phyloP scores from a whole-genome alignment of 257 asterid species.

The Verbascum thapsus region DNA sequence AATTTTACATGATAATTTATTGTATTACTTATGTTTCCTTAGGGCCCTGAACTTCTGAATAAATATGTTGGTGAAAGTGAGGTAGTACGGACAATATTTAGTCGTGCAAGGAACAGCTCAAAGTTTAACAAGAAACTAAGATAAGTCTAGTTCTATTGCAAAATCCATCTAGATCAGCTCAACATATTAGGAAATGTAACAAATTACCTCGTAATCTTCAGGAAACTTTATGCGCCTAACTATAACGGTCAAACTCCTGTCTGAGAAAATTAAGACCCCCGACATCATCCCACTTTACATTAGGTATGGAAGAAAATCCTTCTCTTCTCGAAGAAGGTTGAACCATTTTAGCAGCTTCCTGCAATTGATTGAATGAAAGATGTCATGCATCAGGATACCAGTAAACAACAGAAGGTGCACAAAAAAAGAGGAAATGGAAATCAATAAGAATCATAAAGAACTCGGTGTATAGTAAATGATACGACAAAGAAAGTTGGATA shows the following conservation, averaged over 20 bases:
- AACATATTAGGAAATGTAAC: conserved; percentile 10
- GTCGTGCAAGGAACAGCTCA: conserved; percentile 76
- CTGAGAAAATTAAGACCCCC: conserved; percentile 81
- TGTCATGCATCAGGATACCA: conserved; percentile 23
- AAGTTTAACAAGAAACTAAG: neutral
- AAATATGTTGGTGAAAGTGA: conserved; percentile 98
- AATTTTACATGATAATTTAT: conserved; percentile 13
- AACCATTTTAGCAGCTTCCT: conserved; percentile 81
- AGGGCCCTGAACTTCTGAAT: conserved; percentile 92
- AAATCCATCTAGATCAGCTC: conserved; percentile 16
- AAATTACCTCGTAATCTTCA: conserved; percentile 64
- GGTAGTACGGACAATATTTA: conserved; percentile 75
- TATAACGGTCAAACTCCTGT: conserved; percentile 63
- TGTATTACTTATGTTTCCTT: conserved; percentile 21
- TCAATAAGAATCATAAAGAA: conserved; percentile 8
- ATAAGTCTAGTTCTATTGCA: conserved; percentile 8
- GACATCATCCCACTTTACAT: conserved; percentile 92
- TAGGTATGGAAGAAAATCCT: conserved; percentile 87
- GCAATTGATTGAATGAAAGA: conserved; percentile 32
- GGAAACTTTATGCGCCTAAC: conserved; percentile 70
- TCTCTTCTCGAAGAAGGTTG: conserved; percentile 89
- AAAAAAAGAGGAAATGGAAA: neutral
- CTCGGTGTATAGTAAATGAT: neutral
- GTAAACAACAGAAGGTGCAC: neutral
- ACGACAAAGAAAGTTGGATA: neutral